Percentiles rank a stretch among this genome's conserved stretches.
phyloP scores from a whole-genome alignment of 306 rosid species.

The Hippophae rhamnoides region DNA sequence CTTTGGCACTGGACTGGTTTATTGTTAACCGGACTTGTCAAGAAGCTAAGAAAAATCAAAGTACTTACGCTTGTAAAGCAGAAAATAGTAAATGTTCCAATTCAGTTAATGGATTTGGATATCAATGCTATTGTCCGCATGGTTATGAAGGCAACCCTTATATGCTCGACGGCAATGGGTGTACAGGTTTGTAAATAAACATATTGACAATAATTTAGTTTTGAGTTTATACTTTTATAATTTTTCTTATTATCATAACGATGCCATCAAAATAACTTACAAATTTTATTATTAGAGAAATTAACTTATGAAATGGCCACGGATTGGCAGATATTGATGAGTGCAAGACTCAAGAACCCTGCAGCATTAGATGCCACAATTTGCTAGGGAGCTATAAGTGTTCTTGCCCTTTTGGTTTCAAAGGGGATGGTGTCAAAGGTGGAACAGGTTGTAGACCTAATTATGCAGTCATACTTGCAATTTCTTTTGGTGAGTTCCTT shows the following conservation, averaged over 20 bases:
- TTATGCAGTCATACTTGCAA: not conserved
- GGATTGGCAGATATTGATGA: slow-evolving; percentile 13
- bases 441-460: slow-evolving; percentile 5
- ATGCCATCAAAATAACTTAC: too few species aligned
- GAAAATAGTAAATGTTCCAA: slow-evolving; percentile 5
- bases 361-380: slow-evolving; percentile 10
- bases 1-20: slow-evolving; percentile 27
- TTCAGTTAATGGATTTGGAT: slow-evolving; percentile 15
- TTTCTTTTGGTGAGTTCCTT: slow-evolving; percentile 9
- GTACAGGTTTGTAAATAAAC: not conserved
- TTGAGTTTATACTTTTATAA: too few species aligned
- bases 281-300: too few species aligned
- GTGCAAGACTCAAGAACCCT: slow-evolving; percentile 4
- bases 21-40: slow-evolving; percentile 13
- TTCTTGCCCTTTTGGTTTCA: slow-evolving; percentile 1
- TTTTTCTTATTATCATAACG: too few species aligned
- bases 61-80: slow-evolving; percentile 19
- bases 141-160: slow-evolving; percentile 23
- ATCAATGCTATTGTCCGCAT: slow-evolving; percentile 16
- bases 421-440: slow-evolving; percentile 3
- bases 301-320: not conserved
- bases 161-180: slow-evolving; percentile 15
- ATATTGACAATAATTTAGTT: too few species aligned
- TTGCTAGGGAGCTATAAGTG: slow-evolving; percentile 1
- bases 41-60: not conserved